Evolutionary conservation across 2,329 filamentous ascomycete species (phyloP), one percentile per base, ranked within the genome.

Genomic region (Trichoderma hamatum): DNA sequence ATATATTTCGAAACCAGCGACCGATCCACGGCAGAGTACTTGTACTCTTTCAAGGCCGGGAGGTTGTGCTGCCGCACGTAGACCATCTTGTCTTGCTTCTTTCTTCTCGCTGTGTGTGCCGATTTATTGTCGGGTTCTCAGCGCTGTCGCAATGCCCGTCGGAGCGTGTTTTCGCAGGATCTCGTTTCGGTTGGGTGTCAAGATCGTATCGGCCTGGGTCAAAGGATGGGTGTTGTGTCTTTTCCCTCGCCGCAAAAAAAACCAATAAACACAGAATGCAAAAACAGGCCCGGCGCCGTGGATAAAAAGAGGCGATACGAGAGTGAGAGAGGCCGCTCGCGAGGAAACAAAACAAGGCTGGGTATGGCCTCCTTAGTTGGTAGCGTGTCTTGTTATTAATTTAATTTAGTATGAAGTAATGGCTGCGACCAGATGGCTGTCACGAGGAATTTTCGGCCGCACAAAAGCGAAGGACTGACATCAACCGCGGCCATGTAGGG

Each of bases 41-140:
- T 96, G 89, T 99, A 99, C 81, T 94, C 88, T 81, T 92, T 92
- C 75, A 99, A 89, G 79, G 92, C 93, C 49, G 91, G 89, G 72
- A 99, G 90, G 82, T 93, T 90, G 77, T 94, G 90, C 82, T 97
- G 92, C 73, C 96, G 93, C 71, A 99, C 94, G 85, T 98, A 98
- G 71, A 96, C 94, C 94, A 97, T 97, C 67, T 75, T 84, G 73
- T 61, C 70, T 14, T 21, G 21, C 21, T 67, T 46, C 11, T 67
- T 28, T 21, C 30, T 58, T 32, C 34, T 51, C 6, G 19, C 7
- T 34, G 14, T 19, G 7, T 14, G 2, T 61, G 34, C 21, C 28
- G 39, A n/a, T 43, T 13, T n/a, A 3, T 46, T 19, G n/a, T 28
- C 19, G 6, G 30, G 21, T 11, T 61, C 1, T 49, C 1, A 13